These are phyloP conservation scores for Vickermania spadyakhi DNA, from an alignment of 208 protist genomes.

Conservation along the genomic window DNA sequence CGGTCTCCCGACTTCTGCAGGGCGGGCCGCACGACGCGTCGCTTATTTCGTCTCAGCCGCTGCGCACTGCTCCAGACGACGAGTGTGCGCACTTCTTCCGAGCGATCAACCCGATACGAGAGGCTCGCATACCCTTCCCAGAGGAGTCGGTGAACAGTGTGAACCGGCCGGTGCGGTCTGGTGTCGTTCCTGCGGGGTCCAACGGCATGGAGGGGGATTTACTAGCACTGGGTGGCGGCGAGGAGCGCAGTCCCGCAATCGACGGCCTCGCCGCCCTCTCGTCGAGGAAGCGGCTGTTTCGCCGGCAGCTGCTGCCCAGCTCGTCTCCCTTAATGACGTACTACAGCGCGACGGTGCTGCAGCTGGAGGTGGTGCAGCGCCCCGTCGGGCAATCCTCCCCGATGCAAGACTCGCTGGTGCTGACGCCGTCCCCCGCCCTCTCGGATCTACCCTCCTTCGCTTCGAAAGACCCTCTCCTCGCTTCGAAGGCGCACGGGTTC, in stretches of 20 bases:
- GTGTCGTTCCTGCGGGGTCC: too few species aligned
- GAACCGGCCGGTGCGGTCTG: background rate
- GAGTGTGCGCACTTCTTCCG: background rate
- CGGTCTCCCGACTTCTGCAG: background rate
- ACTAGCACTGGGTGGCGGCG: background rate
- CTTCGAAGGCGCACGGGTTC: background rate
- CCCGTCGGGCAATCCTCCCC: background rate
- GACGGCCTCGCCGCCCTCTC: background rate
- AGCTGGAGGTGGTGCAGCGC: slow-evolving; percentile 2
- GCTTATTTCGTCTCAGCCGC: background rate
- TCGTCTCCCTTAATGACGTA: slow-evolving; percentile 45
- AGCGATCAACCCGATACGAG: background rate
- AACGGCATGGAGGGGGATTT: background rate
- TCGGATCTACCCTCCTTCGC: background rate
- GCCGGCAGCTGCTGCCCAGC: slow-evolving; percentile 14
- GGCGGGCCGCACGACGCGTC: background rate
- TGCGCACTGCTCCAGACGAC: background rate
- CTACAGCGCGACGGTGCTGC: slow-evolving; percentile 20
- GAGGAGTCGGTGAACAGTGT: background rate
- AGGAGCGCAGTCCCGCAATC: background rate
- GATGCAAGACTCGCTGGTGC: background rate
- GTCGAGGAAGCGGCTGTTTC: background rate
- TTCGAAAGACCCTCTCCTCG: background rate
- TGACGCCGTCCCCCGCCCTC: background rate
- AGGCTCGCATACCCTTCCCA: background rate